Evolutionary conservation across 805 yeast genomes (phyloP).

Genomic region (Cyberlindnera meyerae): DNA sequence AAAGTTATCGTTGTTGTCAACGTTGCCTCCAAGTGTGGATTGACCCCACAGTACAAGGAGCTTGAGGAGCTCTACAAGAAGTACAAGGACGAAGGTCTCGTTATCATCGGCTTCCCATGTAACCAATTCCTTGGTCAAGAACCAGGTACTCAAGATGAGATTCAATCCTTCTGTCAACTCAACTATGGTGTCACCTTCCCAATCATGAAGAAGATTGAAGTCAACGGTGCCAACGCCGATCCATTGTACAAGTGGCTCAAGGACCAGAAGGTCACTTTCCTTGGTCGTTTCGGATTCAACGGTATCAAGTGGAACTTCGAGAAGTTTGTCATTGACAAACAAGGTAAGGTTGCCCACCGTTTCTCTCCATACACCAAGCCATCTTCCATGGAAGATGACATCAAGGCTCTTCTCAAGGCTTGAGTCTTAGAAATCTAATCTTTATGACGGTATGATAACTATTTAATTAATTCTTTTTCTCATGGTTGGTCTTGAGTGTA

Average conservation of each 20-base stretch:
- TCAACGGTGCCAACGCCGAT: slow-evolving; percentile 78
- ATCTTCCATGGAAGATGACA: slow-evolving; percentile 45
- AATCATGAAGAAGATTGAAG: slow-evolving; percentile 78
- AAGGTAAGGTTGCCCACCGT: slow-evolving; percentile 62
- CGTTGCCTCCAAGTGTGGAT: slow-evolving; percentile 84
- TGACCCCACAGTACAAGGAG: slow-evolving; percentile 75
- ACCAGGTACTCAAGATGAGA: slow-evolving; percentile 65
- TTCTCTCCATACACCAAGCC: slow-evolving; percentile 71
- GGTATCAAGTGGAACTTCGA: slow-evolving; percentile 80
- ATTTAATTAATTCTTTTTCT: not conserved
- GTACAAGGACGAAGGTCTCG: slow-evolving; percentile 62
- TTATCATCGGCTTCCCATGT: slow-evolving; percentile 81
- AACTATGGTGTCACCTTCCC: slow-evolving; percentile 94
- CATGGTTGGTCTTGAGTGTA: not conserved
- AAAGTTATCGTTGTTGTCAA: slow-evolving; percentile 81
- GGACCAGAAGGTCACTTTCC: slow-evolving; percentile 48
- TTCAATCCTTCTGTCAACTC: slow-evolving; percentile 65
- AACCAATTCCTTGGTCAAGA: slow-evolving; percentile 85
- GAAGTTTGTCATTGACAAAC: slow-evolving; percentile 55
- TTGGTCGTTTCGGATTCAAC: slow-evolving; percentile 49
- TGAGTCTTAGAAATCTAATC: slow-evolving; percentile 2
- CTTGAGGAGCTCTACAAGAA: slow-evolving; percentile 65
- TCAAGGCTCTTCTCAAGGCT: slow-evolving; percentile 49
- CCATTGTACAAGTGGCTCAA: slow-evolving; percentile 80
- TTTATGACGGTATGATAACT: not conserved